These are phyloP conservation scores for Pseudopyricularia javanii DNA, from an alignment of 2,329 filamentous ascomycete species.

Conservation along the genomic window DNA sequence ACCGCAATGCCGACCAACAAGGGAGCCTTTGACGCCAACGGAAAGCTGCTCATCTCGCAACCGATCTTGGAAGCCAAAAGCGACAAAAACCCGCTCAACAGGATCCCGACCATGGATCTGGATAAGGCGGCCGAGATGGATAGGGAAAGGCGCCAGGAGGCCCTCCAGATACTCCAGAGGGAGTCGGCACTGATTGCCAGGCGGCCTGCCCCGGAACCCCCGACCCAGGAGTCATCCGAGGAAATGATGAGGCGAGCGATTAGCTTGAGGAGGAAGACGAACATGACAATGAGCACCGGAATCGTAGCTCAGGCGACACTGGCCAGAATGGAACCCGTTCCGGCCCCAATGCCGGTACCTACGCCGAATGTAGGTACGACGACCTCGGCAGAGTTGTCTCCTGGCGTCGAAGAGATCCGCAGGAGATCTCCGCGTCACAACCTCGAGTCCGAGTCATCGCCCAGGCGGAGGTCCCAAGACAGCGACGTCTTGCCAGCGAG, in stretches of 20 bases:
- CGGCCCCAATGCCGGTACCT: constrained; percentile 12
- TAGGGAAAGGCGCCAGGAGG: constrained; percentile 22
- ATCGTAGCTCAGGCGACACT: not conserved
- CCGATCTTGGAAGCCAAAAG: constrained; percentile 29
- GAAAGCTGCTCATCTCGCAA: constrained; percentile 34
- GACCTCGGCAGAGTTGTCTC: constrained; percentile 37
- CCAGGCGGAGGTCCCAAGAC: not conserved
- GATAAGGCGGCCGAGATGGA: constrained; percentile 34
- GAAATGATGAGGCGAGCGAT: constrained; percentile 17
- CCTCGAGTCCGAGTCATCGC: constrained; percentile 1
- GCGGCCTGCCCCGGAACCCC: constrained; percentile 23
- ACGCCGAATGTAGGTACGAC: constrained; percentile 22
- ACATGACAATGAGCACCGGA: constrained; percentile 12
- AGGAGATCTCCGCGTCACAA: constrained; percentile 36
- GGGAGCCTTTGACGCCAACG: constrained; percentile 13
- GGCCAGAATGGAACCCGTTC: not conserved
- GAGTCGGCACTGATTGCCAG: constrained; percentile 19
- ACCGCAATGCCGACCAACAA: not conserved
- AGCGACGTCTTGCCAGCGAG: not conserved
- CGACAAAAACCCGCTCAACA: constrained; percentile 26
- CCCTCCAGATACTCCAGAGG: constrained; percentile 8
- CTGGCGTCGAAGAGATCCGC: constrained; percentile 34
- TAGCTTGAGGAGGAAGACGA: constrained; percentile 25
- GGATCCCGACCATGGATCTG: constrained; percentile 36
- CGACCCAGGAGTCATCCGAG: constrained; percentile 19